These are phyloP conservation scores for Leishmania gerbilli DNA, from an alignment of 208 protist genomes.

Conservation along the genomic window DNA sequence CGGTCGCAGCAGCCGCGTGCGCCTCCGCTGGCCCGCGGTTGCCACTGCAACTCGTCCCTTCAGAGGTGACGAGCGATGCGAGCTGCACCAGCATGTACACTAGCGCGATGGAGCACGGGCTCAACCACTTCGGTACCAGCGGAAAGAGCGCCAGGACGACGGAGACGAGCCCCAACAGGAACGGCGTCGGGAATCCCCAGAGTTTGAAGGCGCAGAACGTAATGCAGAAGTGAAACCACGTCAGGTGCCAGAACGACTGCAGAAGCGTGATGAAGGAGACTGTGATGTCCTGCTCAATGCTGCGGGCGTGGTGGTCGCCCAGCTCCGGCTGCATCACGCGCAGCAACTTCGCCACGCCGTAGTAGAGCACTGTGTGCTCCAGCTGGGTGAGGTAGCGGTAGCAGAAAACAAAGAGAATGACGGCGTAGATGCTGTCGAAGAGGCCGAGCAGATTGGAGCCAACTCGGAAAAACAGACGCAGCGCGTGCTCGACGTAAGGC, in stretches of 20 bases:
- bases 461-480: constrained; percentile 27
- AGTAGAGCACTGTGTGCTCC: constrained; percentile 78
- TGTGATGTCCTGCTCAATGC: constrained; percentile 73
- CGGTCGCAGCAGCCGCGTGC: neutral
- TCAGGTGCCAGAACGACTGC: constrained; percentile 73
- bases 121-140: constrained; percentile 62
- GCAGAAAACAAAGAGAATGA: constrained; percentile 62
- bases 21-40: neutral
- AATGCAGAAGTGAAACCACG: constrained; percentile 76
- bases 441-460: constrained; percentile 51
- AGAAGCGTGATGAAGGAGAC: constrained; percentile 62
- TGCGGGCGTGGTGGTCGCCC: constrained; percentile 57
- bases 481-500: constrained; percentile 29
- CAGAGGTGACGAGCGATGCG: constrained; percentile 14
- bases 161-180: constrained; percentile 50
- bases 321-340: constrained; percentile 42
- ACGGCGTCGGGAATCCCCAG: constrained; percentile 49
- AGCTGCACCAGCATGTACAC: constrained; percentile 23
- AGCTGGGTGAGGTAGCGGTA: constrained; percentile 66
- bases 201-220: constrained; percentile 63
- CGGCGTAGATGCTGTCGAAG: constrained; percentile 62
- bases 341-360: constrained; percentile 62
- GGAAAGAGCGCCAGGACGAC: constrained; percentile 65
- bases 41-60: neutral
- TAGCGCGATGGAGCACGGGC: constrained; percentile 44